A percentile compares a stretch with the other conserved stretches of the same genome.
Conservation (phyloP, 2,329 filamentous ascomycete species). For the Aspergillus spinulosporus region DNA sequence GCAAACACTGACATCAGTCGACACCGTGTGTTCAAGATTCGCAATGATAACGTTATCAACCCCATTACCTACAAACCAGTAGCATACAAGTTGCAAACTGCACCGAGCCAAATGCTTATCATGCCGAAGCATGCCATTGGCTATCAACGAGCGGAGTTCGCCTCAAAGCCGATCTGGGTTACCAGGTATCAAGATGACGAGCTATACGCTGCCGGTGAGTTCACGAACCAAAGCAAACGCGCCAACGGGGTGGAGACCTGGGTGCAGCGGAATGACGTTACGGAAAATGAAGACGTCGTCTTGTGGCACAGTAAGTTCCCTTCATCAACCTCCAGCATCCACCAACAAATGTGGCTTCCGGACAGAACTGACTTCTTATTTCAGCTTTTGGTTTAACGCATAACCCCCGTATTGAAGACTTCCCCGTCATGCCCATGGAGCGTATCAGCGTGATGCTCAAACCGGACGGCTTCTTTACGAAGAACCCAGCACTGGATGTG, state of each 20-base stretch:
- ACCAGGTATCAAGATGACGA: constrained; percentile 57
- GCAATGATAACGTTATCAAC: constrained; percentile 55
- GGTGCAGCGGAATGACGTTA: constrained; percentile 48
- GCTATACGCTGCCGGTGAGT: constrained; percentile 56
- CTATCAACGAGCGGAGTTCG: constrained; percentile 55
- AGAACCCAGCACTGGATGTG: constrained; percentile 53
- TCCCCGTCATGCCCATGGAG: constrained; percentile 68
- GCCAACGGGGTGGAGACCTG: constrained; percentile 56
- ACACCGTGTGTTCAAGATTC: constrained; percentile 60
- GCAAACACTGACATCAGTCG: constrained; percentile 50
- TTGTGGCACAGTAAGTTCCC: constrained; percentile 42
- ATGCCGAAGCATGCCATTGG: constrained; percentile 52
- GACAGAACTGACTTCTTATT: not conserved
- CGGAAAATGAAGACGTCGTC: constrained; percentile 48
- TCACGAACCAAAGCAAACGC: constrained; percentile 58
- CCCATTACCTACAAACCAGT: constrained; percentile 56
- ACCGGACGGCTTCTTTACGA: constrained; percentile 55
- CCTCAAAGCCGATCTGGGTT: constrained; percentile 57
- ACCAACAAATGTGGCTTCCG: too few relatives aligned
- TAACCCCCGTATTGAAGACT: constrained; percentile 64
- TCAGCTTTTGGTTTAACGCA: constrained; percentile 60
- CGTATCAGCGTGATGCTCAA: constrained; percentile 50
- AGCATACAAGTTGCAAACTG: constrained; percentile 57
- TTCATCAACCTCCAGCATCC: constrained; percentile 34
- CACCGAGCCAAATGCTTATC: constrained; percentile 60